Evolutionary conservation across 2,329 filamentous ascomycete genomes (phyloP).

Genomic region (Penicillium freii): DNA sequence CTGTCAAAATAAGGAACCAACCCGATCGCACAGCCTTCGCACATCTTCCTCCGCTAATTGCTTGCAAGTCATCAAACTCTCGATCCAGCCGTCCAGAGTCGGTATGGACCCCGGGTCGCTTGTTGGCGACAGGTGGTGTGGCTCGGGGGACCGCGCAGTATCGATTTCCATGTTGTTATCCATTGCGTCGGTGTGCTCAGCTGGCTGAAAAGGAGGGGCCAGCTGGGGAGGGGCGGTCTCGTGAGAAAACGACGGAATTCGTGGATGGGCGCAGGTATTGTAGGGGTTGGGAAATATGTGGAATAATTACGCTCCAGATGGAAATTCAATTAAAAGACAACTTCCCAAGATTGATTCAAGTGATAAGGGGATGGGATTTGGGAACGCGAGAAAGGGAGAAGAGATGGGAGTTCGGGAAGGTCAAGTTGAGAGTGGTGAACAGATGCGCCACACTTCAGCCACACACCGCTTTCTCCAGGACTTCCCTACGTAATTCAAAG

Average conservation of each 20-base stretch:
- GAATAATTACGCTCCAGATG: slow-evolving; percentile 12
- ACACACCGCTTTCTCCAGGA: slow-evolving; percentile 20
- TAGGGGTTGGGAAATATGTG: slow-evolving; percentile 12
- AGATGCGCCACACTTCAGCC: slow-evolving; percentile 24
- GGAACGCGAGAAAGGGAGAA: slow-evolving; percentile 25
- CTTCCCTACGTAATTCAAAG: neutral
- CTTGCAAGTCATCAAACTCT: slow-evolving; percentile 97
- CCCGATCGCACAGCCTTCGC: slow-evolving; percentile 96
- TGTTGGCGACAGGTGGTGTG: slow-evolving; percentile 70
- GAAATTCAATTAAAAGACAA: slow-evolving; percentile 12
- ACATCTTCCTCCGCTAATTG: slow-evolving; percentile 93
- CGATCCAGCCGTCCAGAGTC: slow-evolving; percentile 96
- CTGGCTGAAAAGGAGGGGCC: slow-evolving; percentile 27
- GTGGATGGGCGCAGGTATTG: slow-evolving; percentile 8
- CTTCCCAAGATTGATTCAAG: slow-evolving; percentile 21
- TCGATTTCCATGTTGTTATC: slow-evolving; percentile 98
- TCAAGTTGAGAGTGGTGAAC: slow-evolving; percentile 25
- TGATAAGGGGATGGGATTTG: slow-evolving; percentile 21
- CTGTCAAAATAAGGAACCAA: slow-evolving; percentile 47
- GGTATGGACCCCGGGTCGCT: slow-evolving; percentile 86
- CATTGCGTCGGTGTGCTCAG: slow-evolving; percentile 54
- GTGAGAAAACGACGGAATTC: slow-evolving; percentile 31
- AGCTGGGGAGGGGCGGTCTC: slow-evolving; percentile 35
- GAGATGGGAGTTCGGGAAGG: slow-evolving; percentile 27
- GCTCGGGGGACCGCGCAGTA: slow-evolving; percentile 78